A percentile compares a stretch with the other conserved stretches of the same genome.
Conservation (phyloP, 331 rosid genomes). For the Quercus tomentella region DNA sequence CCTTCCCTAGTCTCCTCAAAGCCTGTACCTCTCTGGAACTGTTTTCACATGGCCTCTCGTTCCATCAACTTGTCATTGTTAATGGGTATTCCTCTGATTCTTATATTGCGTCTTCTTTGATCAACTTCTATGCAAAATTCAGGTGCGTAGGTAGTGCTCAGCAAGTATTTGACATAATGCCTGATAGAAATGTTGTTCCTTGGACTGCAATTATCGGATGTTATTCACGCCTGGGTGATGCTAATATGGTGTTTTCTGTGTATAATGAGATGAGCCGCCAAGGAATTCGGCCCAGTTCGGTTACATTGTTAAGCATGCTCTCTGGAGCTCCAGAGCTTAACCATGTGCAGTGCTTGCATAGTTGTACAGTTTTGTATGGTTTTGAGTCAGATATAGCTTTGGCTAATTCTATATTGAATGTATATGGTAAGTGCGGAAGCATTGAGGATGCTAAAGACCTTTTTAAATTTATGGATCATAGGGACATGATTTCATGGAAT, state of each 20-base stretch:
- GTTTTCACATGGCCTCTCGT: conserved; percentile 38
- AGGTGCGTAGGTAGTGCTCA: conserved; percentile 41
- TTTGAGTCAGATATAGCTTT: conserved; percentile 53
- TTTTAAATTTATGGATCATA: conserved; percentile 55
- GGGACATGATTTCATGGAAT: conserved; percentile 80
- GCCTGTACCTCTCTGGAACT: conserved; percentile 65
- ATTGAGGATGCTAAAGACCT: conserved; percentile 54
- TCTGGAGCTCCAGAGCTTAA: conserved; percentile 46
- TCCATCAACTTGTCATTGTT: conserved; percentile 58
- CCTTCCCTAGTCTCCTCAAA: conserved; percentile 81
- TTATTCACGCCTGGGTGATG: conserved; percentile 40
- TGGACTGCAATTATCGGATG: conserved; percentile 90
- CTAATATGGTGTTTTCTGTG: conserved; percentile 40
- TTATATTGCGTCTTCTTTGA: conserved; percentile 64
- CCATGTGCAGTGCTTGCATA: conserved; percentile 66
- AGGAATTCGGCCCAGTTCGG: conserved; percentile 63
- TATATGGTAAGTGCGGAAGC: conserved; percentile 68
- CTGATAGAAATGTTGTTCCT: conserved; percentile 77
- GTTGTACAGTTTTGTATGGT: conserved; percentile 56
- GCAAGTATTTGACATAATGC: conserved; percentile 70
- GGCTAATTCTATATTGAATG: conserved; percentile 61
- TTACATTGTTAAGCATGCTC: conserved; percentile 64
- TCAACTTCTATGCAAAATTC: conserved; percentile 58
- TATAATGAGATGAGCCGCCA: conserved; percentile 49
- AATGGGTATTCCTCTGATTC: conserved; percentile 59